Percentiles rank a stretch among this genome's conserved stretches.
Evolutionary conservation across 164 flowering plant species (phyloP).

Genomic region (Piper betle): DNA sequence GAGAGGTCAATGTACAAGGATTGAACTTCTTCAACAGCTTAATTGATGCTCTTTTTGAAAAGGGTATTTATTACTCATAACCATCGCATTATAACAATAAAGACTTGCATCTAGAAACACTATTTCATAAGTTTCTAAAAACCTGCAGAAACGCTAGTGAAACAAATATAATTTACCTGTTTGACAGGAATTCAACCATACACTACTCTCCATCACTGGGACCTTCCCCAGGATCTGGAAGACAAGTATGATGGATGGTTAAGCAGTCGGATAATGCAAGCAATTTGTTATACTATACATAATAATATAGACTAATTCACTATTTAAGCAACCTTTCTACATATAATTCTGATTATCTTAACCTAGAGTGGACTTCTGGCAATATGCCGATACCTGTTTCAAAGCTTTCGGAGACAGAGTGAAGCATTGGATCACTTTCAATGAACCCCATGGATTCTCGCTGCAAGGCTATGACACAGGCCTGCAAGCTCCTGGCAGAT

Average conservation of each 20-base stretch:
- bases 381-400: conserved; percentile 67
- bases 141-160: neutral
- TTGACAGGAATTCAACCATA: conserved; percentile 67
- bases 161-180: neutral
- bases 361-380: conserved; percentile 62
- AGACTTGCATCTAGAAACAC: neutral
- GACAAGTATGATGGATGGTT: conserved; percentile 77
- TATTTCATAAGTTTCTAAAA: neutral
- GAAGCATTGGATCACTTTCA: conserved; percentile 86
- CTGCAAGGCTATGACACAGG: conserved; percentile 73
- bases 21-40: conserved; percentile 66
- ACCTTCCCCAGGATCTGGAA: conserved; percentile 82
- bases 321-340: neutral
- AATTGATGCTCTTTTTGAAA: conserved; percentile 62
- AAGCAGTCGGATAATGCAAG: conserved; percentile 52
- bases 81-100: neutral
- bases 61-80: conserved; percentile 26
- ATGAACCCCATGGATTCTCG: conserved; percentile 72
- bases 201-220: conserved; percentile 85
- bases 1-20: conserved; percentile 63
- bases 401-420: conserved; percentile 75
- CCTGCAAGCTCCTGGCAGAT: conserved; percentile 85
- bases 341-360: neutral
- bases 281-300: neutral
- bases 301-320: neutral